Conservation (phyloP, 495 filamentous ascomycete species). For the Xylaria telfairii region DNA sequence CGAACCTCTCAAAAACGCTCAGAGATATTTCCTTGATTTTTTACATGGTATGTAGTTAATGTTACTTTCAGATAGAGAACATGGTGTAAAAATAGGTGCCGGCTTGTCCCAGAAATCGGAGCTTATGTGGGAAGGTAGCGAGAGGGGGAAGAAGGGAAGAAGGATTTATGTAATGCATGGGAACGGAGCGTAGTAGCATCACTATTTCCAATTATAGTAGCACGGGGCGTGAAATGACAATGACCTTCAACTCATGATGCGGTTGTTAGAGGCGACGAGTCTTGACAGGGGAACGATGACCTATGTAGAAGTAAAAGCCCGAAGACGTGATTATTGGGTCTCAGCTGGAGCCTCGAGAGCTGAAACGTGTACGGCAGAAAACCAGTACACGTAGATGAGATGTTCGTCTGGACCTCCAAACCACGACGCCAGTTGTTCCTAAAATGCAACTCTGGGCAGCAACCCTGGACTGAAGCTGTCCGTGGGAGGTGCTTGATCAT, state of each 20-base stretch:
- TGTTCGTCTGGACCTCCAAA: neutral
- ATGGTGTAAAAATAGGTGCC: neutral
- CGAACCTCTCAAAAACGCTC: neutral
- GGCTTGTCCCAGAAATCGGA: neutral
- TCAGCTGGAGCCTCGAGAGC: conserved; percentile 16
- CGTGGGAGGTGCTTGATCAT: neutral
- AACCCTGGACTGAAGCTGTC: neutral
- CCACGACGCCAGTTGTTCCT: neutral
- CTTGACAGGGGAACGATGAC: neutral
- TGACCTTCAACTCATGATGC: neutral
- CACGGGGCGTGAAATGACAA: neutral
- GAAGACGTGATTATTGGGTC: neutral
- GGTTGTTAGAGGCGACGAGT: neutral
- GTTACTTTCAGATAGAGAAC: neutral
- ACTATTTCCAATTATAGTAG: neutral
- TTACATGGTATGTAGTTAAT: neutral
- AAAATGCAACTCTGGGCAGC: neutral
- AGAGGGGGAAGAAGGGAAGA: neutral
- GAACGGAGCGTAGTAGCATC: neutral
- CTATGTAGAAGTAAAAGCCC: neutral
- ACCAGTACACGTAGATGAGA: conserved; percentile 8
- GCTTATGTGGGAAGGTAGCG: neutral
- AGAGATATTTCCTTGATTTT: too few species aligned
- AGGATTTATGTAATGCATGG: neutral
- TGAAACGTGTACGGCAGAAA: conserved; percentile 18